Base-by-base conservation (phyloP, 768 basidiomycete species). In the Astraeus odoratus region DNA sequence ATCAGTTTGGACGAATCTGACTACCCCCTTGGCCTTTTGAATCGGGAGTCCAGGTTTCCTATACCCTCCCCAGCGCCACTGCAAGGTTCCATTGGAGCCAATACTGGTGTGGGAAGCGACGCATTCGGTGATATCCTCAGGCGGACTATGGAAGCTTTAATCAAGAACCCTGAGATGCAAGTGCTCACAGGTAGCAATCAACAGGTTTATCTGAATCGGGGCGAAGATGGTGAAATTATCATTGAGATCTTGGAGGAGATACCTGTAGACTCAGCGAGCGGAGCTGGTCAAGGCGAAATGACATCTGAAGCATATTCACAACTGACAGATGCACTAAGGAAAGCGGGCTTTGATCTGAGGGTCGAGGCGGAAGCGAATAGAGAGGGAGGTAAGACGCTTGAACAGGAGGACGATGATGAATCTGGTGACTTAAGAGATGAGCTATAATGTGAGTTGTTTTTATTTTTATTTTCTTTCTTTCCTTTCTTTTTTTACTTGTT, bases 11-110 rank as follows among this genome's bases (percentile, higher is more conserved):
- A 75, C 13, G 70, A 75, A 48, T 66, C 73, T 18, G 78, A 83
- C 53, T 67, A 75, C 49, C 84, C 84, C 18, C 58, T 74, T 49
- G 75, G 77, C 54, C 57, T 70, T 34, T 64, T 74, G n/a, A 66
- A 66, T 48, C 71, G 69, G 30, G 42, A 77, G 74, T 65, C 69
- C 68, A 43, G 71, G 71, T 48, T 70, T 74, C 36, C 74, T 67
- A 52, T 62, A 67, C 42, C 73, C 69, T 24, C 53, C 3, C 49
- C 50, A 10, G 44, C 49, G 5, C 31, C 43, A 51, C 51, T 20
- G 27, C 57, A 49, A 45, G 54, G 48, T 16, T 49, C 61, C 18
- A 39, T 50, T 5, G 56, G 43, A 42, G 46, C 54, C 41, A 42
- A 35, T 49, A 27, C 47, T 12, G 44, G 49, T 20, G 51, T 57